Conservation (phyloP, 2,329 filamentous ascomycete species). For the Harringtonia aguacate region DNA sequence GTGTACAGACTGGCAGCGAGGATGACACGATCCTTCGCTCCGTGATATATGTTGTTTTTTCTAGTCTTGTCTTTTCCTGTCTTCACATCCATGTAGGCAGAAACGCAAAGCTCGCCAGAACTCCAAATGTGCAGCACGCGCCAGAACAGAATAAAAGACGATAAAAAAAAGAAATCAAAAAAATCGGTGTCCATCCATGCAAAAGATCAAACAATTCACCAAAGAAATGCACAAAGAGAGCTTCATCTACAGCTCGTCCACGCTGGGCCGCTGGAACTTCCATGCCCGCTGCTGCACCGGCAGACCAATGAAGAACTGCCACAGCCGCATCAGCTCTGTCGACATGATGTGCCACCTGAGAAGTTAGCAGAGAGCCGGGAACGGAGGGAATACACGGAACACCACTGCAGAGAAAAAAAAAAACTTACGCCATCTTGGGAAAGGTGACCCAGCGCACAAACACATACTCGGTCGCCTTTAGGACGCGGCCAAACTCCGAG, state of each 20-base stretch:
- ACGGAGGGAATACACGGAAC: not conserved
- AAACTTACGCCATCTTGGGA: constrained; percentile 59
- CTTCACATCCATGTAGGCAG: too few species aligned
- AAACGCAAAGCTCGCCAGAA: too few species aligned
- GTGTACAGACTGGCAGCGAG: too few species aligned
- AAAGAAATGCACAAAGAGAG: not conserved
- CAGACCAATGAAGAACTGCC: constrained; percentile 41
- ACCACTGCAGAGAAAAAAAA: too few species aligned
- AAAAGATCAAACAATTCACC: not conserved
- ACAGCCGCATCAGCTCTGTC: constrained; percentile 34
- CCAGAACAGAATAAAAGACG: too few species aligned
- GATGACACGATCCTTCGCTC: too few species aligned
- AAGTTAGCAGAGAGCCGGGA: not conserved
- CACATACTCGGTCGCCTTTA: constrained; percentile 53
- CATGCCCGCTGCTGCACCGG: constrained; percentile 38
- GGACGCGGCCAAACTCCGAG: constrained; percentile 54
- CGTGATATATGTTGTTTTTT: not conserved
- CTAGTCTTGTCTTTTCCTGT: too few species aligned
- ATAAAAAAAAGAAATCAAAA: too few species aligned
- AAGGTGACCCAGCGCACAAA: constrained; percentile 58
- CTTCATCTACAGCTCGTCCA: constrained; percentile 35
- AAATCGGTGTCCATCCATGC: not conserved
- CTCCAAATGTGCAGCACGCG: too few species aligned
- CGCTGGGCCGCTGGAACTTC: constrained; percentile 30
- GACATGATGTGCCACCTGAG: constrained; percentile 31